A percentile compares a stretch with the other conserved stretches of the same genome.
phyloP scores from a whole-genome alignment of 2,329 filamentous ascomycete species.

The Cordyceps pruinosa region DNA sequence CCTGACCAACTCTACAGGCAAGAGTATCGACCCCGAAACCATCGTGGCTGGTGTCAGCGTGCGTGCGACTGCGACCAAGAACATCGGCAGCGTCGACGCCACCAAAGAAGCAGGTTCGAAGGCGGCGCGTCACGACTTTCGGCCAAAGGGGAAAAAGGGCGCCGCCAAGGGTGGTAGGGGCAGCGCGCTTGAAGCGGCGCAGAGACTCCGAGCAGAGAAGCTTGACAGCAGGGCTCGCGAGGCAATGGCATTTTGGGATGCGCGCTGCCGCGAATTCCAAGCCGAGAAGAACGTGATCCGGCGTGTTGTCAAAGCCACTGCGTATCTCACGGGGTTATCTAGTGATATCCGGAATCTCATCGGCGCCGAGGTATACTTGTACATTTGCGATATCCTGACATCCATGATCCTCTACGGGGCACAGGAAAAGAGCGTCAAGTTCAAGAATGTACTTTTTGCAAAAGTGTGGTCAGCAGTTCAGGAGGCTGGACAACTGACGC shows the following conservation, averaged over 20 bases:
- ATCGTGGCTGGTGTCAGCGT: slow-evolving; percentile 35
- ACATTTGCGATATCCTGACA: slow-evolving; percentile 26
- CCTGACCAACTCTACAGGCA: slow-evolving; percentile 58
- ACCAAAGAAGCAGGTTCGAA: not conserved
- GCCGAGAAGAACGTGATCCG: slow-evolving; percentile 34
- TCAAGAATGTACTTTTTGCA: slow-evolving; percentile 10
- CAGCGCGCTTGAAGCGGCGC: slow-evolving; percentile 13
- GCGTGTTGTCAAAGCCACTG: slow-evolving; percentile 40
- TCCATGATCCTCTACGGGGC: not conserved
- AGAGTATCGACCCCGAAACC: slow-evolving; percentile 55
- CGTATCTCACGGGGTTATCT: slow-evolving; percentile 37
- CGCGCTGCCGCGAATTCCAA: slow-evolving; percentile 35
- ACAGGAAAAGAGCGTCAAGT: not conserved
- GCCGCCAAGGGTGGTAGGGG: not conserved
- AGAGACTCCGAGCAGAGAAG: slow-evolving; percentile 12
- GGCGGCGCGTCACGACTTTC: not conserved
- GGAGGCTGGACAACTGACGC: slow-evolving; percentile 9
- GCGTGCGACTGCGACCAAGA: slow-evolving; percentile 14
- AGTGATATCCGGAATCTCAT: slow-evolving; percentile 23
- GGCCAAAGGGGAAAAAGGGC: slow-evolving; percentile 20
- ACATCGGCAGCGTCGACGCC: not conserved
- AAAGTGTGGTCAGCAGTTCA: slow-evolving; percentile 15
- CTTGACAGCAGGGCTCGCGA: slow-evolving; percentile 8
- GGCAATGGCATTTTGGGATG: slow-evolving; percentile 11
- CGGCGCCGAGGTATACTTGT: slow-evolving; percentile 27